Conservation (phyloP, 495 filamentous ascomycete genomes). For the Penicillium bialowiezense region DNA sequence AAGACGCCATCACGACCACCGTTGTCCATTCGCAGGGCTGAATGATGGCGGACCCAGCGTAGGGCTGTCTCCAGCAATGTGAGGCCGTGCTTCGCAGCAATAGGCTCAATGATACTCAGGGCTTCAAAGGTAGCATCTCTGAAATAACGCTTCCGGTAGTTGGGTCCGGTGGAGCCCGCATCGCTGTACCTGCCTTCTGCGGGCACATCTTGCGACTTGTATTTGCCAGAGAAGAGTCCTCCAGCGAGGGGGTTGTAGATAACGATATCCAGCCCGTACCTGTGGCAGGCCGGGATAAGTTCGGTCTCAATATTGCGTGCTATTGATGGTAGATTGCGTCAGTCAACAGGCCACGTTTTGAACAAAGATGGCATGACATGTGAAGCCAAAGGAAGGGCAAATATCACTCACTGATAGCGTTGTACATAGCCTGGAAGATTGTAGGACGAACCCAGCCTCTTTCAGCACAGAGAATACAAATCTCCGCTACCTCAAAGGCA, state of each 20-base stretch:
- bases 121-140: conserved; percentile 75
- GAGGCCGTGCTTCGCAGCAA: conserved; percentile 69
- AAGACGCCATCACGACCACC: conserved; percentile 76
- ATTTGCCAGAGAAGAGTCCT: conserved; percentile 82
- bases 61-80: conserved; percentile 81
- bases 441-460: conserved; percentile 65
- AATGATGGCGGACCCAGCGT: conserved; percentile 80
- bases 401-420: conserved; percentile 50
- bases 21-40: conserved; percentile 66
- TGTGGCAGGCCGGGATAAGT: conserved; percentile 73
- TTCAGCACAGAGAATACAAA: conserved; percentile 77
- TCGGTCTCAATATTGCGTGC: conserved; percentile 77
- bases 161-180: conserved; percentile 46
- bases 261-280: conserved; percentile 83
- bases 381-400: not conserved
- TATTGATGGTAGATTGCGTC: conserved; percentile 33
- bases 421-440: conserved; percentile 66
- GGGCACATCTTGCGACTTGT: conserved; percentile 68
- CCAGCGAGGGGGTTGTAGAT: conserved; percentile 90
- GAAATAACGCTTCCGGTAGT: conserved; percentile 81
- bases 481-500: conserved; percentile 87
- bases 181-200: conserved; percentile 68
- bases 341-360: conserved; percentile 33
- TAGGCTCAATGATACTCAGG: conserved; percentile 68
- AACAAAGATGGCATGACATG: not conserved